Percentiles rank a stretch among this genome's conserved stretches.
Conservation (phyloP, 83 land plant species). For the Larix sibirica region DNA sequence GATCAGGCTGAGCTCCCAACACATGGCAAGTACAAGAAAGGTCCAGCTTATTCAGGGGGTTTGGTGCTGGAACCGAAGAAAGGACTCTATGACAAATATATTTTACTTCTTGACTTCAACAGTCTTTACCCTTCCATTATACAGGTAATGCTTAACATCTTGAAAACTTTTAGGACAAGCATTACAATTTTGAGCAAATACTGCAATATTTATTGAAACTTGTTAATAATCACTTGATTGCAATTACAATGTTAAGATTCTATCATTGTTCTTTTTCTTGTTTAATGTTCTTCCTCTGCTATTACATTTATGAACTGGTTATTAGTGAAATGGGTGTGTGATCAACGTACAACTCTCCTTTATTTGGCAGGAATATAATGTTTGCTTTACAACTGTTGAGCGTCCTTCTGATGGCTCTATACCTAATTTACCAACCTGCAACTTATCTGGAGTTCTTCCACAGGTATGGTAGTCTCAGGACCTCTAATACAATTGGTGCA, state of each 20-base stretch:
- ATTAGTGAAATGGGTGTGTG: too few species aligned
- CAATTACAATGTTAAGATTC: neutral
- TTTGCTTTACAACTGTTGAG: slow-evolving; percentile 98
- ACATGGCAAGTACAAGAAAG: slow-evolving; percentile 71
- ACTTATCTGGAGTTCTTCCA: slow-evolving; percentile 80
- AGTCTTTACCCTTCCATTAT: slow-evolving; percentile 99
- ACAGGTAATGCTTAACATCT: slow-evolving; percentile 54
- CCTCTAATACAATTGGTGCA: too few species aligned
- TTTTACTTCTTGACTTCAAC: slow-evolving; percentile 95
- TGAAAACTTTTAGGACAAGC: neutral
- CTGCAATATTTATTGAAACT: too few species aligned
- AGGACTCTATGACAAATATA: slow-evolving; percentile 96
- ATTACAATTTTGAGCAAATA: too few species aligned
- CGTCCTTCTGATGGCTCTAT: slow-evolving; percentile 69
- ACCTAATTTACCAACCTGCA: slow-evolving; percentile 71
- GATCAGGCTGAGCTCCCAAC: slow-evolving; percentile 33
- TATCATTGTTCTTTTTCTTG: neutral
- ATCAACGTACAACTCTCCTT: too few species aligned
- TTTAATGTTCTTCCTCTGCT: neutral
- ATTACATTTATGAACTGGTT: neutral
- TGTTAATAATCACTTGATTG: too few species aligned
- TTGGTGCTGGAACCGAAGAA: slow-evolving; percentile 96
- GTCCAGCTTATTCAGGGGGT: slow-evolving; percentile 92
- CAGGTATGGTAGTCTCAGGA: slow-evolving; percentile 52
- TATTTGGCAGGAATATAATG: slow-evolving; percentile 82